A percentile compares a stretch with the other conserved stretches of the same genome.
Conservation (phyloP, 1,284 basidiomycete species). For the Schizophyllum amplum region DNA sequence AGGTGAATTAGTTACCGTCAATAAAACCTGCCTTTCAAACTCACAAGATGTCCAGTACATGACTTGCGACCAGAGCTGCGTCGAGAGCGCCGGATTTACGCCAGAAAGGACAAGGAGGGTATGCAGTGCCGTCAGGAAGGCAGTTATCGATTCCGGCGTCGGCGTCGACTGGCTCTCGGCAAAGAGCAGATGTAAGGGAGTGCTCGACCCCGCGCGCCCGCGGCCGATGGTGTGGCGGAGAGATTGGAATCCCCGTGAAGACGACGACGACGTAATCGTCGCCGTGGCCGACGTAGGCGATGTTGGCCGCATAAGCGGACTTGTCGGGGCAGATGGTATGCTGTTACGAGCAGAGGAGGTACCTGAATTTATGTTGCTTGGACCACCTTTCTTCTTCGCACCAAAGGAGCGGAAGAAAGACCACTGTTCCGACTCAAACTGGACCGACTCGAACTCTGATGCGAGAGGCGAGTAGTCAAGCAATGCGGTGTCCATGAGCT, state of each 20-base stretch:
- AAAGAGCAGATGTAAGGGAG: constrained; percentile 45
- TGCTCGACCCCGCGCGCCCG: constrained; percentile 34
- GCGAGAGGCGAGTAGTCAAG: constrained; percentile 80
- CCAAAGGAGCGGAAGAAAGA: constrained; percentile 78
- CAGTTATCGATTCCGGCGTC: constrained; percentile 64
- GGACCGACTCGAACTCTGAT: constrained; percentile 73
- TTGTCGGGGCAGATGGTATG: constrained; percentile 35
- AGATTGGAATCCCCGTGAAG: constrained; percentile 48
- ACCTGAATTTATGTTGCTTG: constrained; percentile 16
- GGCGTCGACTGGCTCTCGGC: constrained; percentile 35
- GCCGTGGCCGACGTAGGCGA: constrained; percentile 37
- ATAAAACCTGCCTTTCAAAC: constrained; percentile 18
- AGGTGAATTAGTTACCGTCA: constrained; percentile 2
- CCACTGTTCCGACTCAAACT: constrained; percentile 92
- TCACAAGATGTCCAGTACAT: constrained; percentile 86
- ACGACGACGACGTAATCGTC: constrained; percentile 32
- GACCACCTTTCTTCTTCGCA: constrained; percentile 45
- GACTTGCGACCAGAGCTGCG: constrained; percentile 92
- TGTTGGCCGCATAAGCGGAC: constrained; percentile 32
- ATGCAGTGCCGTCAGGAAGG: constrained; percentile 84
- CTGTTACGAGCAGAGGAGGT: constrained; percentile 28
- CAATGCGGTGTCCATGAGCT: constrained; percentile 75
- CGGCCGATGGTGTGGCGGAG: constrained; percentile 54
- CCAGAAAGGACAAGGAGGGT: constrained; percentile 82
- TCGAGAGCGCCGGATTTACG: constrained; percentile 84